A percentile compares a stretch with the other conserved stretches of the same genome.
Conservation (phyloP, 2,329 filamentous ascomycete genomes). For the Stagonosporopsis rhizophila region DNA sequence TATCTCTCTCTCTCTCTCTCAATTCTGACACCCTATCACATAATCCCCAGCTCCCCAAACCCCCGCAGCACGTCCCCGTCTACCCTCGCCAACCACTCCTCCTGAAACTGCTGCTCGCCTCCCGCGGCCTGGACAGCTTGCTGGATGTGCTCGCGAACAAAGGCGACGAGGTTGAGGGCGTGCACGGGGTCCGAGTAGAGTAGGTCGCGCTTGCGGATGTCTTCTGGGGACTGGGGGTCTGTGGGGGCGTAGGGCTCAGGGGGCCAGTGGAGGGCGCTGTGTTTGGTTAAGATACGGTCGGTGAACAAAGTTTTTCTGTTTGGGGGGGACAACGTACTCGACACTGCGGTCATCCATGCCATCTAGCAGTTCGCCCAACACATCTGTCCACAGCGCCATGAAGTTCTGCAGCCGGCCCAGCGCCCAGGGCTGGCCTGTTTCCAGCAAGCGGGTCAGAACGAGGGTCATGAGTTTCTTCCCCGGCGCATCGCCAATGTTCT, state of each 20-base stretch:
- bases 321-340: constrained; percentile 39
- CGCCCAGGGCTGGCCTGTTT: constrained; percentile 66
- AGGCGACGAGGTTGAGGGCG: constrained; percentile 68
- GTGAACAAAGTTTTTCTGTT: no score
- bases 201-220: constrained; percentile 57
- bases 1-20: no score
- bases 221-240: constrained; percentile 54
- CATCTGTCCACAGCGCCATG: constrained; percentile 76
- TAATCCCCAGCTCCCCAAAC: constrained; percentile 58
- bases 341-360: constrained; percentile 58
- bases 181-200: constrained; percentile 71
- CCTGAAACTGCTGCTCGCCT: constrained; percentile 70
- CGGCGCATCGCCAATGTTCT: constrained; percentile 69
- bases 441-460: constrained; percentile 74
- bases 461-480: constrained; percentile 76
- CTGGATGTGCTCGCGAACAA: constrained; percentile 68
- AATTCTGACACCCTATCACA: constrained; percentile 24
- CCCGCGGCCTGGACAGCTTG: constrained; percentile 66
- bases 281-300: not conserved
- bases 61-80: constrained; percentile 73
- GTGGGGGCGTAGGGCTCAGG: constrained; percentile 40
- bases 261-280: constrained; percentile 53
- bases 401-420: constrained; percentile 73
- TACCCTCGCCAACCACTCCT: constrained; percentile 75
- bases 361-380: constrained; percentile 71